These are phyloP conservation scores for Balansia obtecta DNA, from an alignment of 2,329 filamentous ascomycete species.

Conservation along the genomic window DNA sequence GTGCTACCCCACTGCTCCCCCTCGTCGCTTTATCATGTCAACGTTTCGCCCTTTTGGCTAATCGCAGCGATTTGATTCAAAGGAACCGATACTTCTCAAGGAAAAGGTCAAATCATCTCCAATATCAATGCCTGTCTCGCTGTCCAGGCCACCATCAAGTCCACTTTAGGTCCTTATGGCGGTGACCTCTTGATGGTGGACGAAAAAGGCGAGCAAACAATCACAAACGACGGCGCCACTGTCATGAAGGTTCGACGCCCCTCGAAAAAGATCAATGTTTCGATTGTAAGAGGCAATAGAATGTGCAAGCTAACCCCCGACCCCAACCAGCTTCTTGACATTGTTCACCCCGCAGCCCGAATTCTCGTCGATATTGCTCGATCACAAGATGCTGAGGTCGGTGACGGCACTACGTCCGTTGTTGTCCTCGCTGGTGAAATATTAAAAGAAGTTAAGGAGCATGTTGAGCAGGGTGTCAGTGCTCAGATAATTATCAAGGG, in stretches of 20 bases:
- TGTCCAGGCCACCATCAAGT: slow-evolving; percentile 90
- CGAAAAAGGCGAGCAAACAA: slow-evolving; percentile 88
- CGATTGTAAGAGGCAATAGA: background rate
- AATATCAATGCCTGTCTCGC: slow-evolving; percentile 98
- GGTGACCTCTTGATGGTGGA: slow-evolving; percentile 94
- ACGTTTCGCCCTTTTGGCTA: background rate
- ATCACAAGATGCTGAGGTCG: slow-evolving; percentile 98
- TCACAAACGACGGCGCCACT: slow-evolving; percentile 97
- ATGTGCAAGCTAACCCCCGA: background rate
- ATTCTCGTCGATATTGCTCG: slow-evolving; percentile 97
- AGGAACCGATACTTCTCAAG: slow-evolving; percentile 97
- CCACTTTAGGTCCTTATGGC: slow-evolving; percentile 90
- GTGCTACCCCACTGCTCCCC: slow-evolving; percentile 29
- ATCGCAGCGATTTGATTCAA: slow-evolving; percentile 2
- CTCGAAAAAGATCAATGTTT: background rate
- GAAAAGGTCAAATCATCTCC: slow-evolving; percentile 89
- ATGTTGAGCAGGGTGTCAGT: slow-evolving; percentile 93
- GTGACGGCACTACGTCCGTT: slow-evolving; percentile 94
- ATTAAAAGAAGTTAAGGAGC: slow-evolving; percentile 89
- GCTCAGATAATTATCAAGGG: slow-evolving; percentile 97
- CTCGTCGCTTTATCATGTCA: slow-evolving; percentile 7
- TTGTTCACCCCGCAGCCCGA: slow-evolving; percentile 91
- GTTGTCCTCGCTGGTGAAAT: slow-evolving; percentile 97
- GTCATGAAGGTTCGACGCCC: slow-evolving; percentile 74
- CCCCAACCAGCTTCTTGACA: slow-evolving; percentile 68